Base-by-base conservation (phyloP, 192 early-diverging fungal genomes). In the Diversispora epigaea region DNA sequence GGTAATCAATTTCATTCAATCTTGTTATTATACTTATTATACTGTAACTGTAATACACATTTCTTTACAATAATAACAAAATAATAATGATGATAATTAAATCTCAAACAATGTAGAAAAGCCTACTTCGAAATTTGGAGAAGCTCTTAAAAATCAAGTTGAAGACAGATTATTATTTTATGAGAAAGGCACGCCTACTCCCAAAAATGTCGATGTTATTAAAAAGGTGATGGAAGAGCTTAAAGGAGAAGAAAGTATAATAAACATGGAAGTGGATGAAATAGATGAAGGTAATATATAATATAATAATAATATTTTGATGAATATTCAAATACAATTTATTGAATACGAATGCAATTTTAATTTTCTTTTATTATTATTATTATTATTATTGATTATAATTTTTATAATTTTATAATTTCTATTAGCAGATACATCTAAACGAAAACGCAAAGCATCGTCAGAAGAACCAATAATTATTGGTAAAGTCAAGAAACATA, bases 101-200 rank as follows among this genome's bases (percentile, higher is more conserved):
- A 41, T 47, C 47, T 67, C 44, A n/a, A 25, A 21, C 47, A 4
- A 12, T 71, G 12, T 14, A 75, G 90, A 94, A n/a, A 84, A 83
- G 52, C 95, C 94, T 17, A 95, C 92, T 5, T 86, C 84, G 84
- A 94, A 91, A 78, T 97, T 95, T 78, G 98, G 98, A 74, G 93
- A 95, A 84, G 89, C 96, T 41, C 84, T 98, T 81, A 88, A 91
- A 79, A 85, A 91, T 67, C 96, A 99, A 86, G 95, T 99, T 12
- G 98, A 99, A 84, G 95, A 96, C 81, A 92, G 98, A 65, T 80
- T 99, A 43, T 84, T 85, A 70, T 98, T 99, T 83, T 98, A 95
- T 81, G 96, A 99, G 82, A 87, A 90, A 49, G 74, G 84, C 79
- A 46, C 82, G 92, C 25, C 67, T 0, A 46, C 39, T 64, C 7